Base-by-base conservation (phyloP, 768 basidiomycete species). In the Punctularia strigosozonata region DNA sequence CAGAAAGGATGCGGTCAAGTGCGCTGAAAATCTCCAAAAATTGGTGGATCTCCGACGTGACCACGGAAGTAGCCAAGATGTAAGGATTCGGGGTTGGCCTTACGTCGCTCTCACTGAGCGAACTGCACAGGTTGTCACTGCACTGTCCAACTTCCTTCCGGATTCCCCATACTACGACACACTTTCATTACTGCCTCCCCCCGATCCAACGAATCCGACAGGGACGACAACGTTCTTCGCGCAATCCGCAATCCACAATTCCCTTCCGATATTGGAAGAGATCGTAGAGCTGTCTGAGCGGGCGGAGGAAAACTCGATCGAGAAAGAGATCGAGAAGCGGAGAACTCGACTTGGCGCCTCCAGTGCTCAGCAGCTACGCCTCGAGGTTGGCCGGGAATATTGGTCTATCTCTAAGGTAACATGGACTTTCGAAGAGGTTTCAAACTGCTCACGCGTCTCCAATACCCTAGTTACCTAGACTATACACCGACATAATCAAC, bases 1-100 rank as follows among this genome's bases (percentile, higher is more conserved):
- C 48, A 90, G 91, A 4, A 61, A 73, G 26, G 91, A 98, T 51
- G 71, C 68, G 0, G 62, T 64, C 4, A 94, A 86, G 60, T 84
- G 80, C 43, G 90, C 85, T 2, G 85, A 90, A 54, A 64, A 68
- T 1, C 53, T 94, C 31, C 88, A 95, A 51, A 88, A 79, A 49
- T 58, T 87, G 22, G 60, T 97, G 13, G 69, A 75, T 4, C 54
- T 78, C 2, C 71, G 72, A 24, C 66, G 75, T 33, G 62, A 71
- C 33, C 31, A 5, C 5, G 23, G 15, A 5, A 18, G 14, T n/a
- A n/a, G n/a, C n/a, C n/a, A n/a, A n/a, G n/a, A 10, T 30, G 10
- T 30, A 30, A 30, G 10, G 28, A 10, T 30, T 30, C 15, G 10
- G 10, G 10, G 28, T 28, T 28, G 8, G 8, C 10, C 26, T 28